Percentiles rank a stretch among this genome's conserved stretches.
Conservation (phyloP, 2,329 filamentous ascomycete genomes). For the Colletotrichum orchidophilum region DNA sequence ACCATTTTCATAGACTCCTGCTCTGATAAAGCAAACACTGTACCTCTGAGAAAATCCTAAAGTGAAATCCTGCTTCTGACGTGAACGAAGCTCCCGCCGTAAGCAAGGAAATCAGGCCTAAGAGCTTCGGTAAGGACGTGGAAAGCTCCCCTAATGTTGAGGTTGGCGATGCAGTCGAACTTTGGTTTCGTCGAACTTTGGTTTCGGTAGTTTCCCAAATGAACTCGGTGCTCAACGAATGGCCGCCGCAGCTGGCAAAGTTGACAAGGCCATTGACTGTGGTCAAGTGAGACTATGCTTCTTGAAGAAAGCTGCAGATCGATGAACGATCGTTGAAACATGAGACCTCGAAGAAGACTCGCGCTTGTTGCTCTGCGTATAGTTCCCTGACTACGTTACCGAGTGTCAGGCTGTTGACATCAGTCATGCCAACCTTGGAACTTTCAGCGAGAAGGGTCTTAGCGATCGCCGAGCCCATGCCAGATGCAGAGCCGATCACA, state of each 20-base stretch:
- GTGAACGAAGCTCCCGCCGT: slow-evolving; percentile 24
- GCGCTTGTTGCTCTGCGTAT: not conserved
- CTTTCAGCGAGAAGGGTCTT: slow-evolving; percentile 10
- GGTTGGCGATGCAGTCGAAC: slow-evolving; percentile 19
- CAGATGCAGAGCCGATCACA: slow-evolving; percentile 12
- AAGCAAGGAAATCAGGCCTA: not conserved
- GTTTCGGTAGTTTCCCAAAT: slow-evolving; percentile 17
- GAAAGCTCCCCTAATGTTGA: slow-evolving; percentile 22
- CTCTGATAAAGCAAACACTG: slow-evolving; percentile 21
- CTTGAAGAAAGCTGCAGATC: not conserved
- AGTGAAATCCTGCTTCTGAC: slow-evolving; percentile 25
- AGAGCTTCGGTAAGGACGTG: slow-evolving; percentile 18
- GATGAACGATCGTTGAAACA: slow-evolving; percentile 7
- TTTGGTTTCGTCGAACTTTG: too few relatives aligned
- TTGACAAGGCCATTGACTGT: slow-evolving; percentile 17
- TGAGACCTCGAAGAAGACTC: not conserved
- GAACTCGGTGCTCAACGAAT: slow-evolving; percentile 13
- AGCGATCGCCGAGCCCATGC: slow-evolving; percentile 21
- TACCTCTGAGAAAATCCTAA: slow-evolving; percentile 19
- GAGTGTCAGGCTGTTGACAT: slow-evolving; percentile 2
- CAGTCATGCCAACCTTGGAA: slow-evolving; percentile 11
- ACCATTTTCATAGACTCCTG: slow-evolving; percentile 23
- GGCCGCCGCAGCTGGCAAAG: slow-evolving; percentile 24
- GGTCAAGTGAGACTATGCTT: not conserved
- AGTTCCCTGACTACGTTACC: not conserved